Evolutionary conservation across 306 rosid genomes (phyloP).

Genomic region (Canavalia ensiformis): DNA sequence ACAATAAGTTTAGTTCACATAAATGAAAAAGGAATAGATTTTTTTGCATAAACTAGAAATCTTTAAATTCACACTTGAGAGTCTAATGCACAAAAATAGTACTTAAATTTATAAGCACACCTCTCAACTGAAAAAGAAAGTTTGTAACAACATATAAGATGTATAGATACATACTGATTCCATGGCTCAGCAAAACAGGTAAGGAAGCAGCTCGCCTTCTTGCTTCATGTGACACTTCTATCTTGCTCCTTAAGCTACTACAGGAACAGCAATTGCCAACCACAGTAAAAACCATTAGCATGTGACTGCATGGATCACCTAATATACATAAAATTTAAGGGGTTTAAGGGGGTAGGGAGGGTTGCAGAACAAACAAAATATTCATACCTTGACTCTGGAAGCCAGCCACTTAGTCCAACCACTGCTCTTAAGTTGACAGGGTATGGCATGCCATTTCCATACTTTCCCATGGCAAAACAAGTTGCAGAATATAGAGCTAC

Average conservation of each 20-base stretch:
- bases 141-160: slow-evolving; percentile 8
- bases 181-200: slow-evolving; percentile 78
- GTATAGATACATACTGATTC: slow-evolving; percentile 63
- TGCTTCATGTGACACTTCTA: slow-evolving; percentile 77
- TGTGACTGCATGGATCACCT: slow-evolving; percentile 21
- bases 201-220: slow-evolving; percentile 79
- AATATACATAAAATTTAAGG: background rate
- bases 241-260: slow-evolving; percentile 80
- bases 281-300: background rate
- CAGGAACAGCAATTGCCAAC: slow-evolving; percentile 29
- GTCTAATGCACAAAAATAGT: background rate
- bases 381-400: slow-evolving; percentile 83
- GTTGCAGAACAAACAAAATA: slow-evolving; percentile 5
- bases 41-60: background rate
- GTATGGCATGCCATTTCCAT: slow-evolving; percentile 78
- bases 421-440: slow-evolving; percentile 75
- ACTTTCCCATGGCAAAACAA: slow-evolving; percentile 79
- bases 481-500: slow-evolving; percentile 91
- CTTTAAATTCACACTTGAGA: background rate
- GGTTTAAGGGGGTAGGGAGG: background rate
- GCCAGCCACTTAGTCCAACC: slow-evolving; percentile 93
- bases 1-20: background rate
- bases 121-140: slow-evolving; percentile 5
- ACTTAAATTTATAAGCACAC: background rate
- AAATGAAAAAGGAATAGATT: background rate